These are phyloP conservation scores for Voacanga thouarsii DNA, from an alignment of 257 asterid genomes.

Conservation along the genomic window DNA sequence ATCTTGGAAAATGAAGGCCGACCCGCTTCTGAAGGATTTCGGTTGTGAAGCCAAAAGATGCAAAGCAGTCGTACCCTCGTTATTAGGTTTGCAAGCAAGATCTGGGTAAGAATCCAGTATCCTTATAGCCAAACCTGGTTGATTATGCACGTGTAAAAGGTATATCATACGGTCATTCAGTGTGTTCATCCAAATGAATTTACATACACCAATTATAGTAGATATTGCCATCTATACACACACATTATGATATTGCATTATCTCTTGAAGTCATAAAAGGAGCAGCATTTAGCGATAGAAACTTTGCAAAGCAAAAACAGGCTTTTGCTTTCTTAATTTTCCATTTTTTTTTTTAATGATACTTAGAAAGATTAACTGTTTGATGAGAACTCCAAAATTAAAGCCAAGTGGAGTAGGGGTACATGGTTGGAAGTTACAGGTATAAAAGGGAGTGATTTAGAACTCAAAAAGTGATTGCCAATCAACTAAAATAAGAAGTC, in stretches of 20 bases:
- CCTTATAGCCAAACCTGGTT: conserved; percentile 11
- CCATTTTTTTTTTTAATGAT: too few species aligned
- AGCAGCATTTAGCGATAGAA: too few species aligned
- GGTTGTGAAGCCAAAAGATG: conserved; percentile 14
- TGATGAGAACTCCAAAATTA: neutral
- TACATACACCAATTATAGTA: too few species aligned
- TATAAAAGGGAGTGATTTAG: too few species aligned
- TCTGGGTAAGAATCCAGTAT: conserved; percentile 1
- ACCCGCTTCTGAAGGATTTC: conserved; percentile 7
- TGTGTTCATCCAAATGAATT: too few species aligned
- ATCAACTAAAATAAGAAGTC: too few species aligned
- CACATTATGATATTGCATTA: too few species aligned
- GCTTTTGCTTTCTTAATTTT: too few species aligned
- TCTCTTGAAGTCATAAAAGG: neutral
- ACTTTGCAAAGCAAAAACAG: too few species aligned
- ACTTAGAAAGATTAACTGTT: neutral
- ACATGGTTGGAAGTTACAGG: too few species aligned
- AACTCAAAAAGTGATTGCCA: neutral
- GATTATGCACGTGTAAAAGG: neutral
- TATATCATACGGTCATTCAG: too few species aligned
- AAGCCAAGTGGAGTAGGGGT: neutral
- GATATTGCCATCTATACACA: too few species aligned
- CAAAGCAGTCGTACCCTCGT: conserved; percentile 1
- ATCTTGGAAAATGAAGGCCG: neutral
- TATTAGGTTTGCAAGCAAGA: neutral